A percentile compares a stretch with the other conserved stretches of the same genome.
Conservation (phyloP, 2,329 filamentous ascomycete genomes). For the Microsporum audouinii region DNA sequence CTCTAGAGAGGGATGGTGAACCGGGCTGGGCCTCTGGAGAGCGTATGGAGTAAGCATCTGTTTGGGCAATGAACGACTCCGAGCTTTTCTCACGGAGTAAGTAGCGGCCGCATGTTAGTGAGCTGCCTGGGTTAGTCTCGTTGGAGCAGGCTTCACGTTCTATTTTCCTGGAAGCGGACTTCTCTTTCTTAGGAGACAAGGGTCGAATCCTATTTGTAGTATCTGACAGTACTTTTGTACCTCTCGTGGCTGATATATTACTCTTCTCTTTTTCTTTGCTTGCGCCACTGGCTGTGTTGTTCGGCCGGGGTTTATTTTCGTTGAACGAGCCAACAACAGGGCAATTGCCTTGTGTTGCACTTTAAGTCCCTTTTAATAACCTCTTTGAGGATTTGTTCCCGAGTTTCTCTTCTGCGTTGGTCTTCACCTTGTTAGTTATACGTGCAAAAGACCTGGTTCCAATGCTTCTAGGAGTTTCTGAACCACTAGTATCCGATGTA, state of each 20-base stretch:
- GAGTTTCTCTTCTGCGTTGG: slow-evolving; percentile 19
- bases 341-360: background rate
- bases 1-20: slow-evolving; percentile 30
- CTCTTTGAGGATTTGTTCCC: slow-evolving; percentile 12
- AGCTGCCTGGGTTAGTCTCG: background rate
- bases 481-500: slow-evolving; percentile 16
- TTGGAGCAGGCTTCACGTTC: slow-evolving; percentile 5
- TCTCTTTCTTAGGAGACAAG: slow-evolving; percentile 1
- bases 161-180: background rate
- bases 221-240: slow-evolving; percentile 6
- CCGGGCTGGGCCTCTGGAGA: slow-evolving; percentile 26
- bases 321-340: background rate
- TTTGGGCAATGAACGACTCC: slow-evolving; percentile 32
- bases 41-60: slow-evolving; percentile 33
- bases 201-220: slow-evolving; percentile 5
- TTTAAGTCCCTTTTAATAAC: background rate
- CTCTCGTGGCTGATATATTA: slow-evolving; percentile 11
- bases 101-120: slow-evolving; percentile 21
- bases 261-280: background rate
- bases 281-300: no score
- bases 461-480: slow-evolving; percentile 17
- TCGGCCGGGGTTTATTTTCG: background rate
- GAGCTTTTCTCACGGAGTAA: slow-evolving; percentile 29
- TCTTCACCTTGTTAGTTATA: slow-evolving; percentile 16
- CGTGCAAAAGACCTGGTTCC: background rate